Base-by-base conservation (phyloP, 2,329 filamentous ascomycete species). In the Macrophomina phaseolina region DNA sequence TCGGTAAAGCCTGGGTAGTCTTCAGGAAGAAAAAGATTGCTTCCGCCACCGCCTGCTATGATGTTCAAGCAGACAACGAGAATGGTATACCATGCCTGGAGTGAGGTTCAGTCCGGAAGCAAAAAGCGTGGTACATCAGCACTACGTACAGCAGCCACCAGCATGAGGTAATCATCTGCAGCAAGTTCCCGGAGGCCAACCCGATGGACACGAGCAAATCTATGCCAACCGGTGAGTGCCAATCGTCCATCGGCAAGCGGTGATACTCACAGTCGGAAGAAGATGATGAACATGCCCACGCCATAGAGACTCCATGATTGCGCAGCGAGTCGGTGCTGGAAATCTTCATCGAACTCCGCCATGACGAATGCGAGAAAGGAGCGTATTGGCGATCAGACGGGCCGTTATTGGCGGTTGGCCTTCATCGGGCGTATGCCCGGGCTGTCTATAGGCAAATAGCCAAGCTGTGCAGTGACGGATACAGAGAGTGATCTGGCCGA, bases 1-100 rank as follows among this genome's bases (percentile, higher is more conserved):
- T 72, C 67, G 6, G 75, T 77, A 69, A 82, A 82, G 0, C 73
- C 76, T 1, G 68, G 66, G 32, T 76, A 75, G 32, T 78, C 68
- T 62, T 77, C 48, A 5, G 78, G 78, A 4, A 71, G 77, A 63
- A 76, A 80, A 1, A 83, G 72, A 66, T 82, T 83, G 62, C 79
- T 81, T 32, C 80, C 81, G 42, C 81, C 81, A 30, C 80, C 80
- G 2, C 69, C 67, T 16, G 75, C 75, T 42, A 81, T 80, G n/a
- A 76, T 70, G 67, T 82, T 82, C 63, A 82, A 68, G 66, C 76
- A 79, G 16, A 81, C 75, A 1, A 82, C 74, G 8, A 83, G 72
- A 4, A 73, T 72, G 0, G 80, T 82, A 67, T 82, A 83, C 61
- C 61, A 64, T 12, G 18, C 23, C 61, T 64, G 36, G 11, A 18